phyloP scores from a whole-genome alignment of 345 rosid species.

The Hibiscus syriacus region DNA sequence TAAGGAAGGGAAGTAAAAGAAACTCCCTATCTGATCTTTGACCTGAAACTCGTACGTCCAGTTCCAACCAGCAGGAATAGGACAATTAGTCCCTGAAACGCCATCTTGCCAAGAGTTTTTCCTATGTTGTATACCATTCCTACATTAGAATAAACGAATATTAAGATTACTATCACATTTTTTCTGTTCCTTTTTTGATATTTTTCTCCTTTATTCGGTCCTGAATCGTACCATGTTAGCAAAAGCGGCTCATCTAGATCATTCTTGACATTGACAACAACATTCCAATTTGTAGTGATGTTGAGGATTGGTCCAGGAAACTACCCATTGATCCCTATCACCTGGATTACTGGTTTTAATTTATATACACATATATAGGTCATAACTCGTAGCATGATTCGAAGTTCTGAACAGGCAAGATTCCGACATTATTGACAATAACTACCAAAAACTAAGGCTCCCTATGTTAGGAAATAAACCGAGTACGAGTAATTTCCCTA shows the following conservation, averaged over 20 bases:
- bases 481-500: too few species aligned
- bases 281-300: conserved; percentile 68
- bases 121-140: too few species aligned
- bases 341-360: conserved; percentile 23
- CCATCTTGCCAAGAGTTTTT: too few species aligned
- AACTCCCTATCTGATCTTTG: too few species aligned
- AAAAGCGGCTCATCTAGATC: conserved; percentile 66
- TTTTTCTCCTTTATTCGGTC: background rate
- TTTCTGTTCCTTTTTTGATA: background rate
- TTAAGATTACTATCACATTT: background rate
- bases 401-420: background rate
- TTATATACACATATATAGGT: background rate
- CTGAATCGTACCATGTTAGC: conserved; percentile 71
- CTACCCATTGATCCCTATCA: too few species aligned
- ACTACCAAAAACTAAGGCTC: too few species aligned
- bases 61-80: too few species aligned
- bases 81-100: too few species aligned
- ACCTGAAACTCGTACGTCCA: too few species aligned
- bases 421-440: background rate
- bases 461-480: too few species aligned
- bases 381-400: background rate
- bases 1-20: too few species aligned
- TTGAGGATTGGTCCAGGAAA: conserved; percentile 73
- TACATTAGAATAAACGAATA: conserved; percentile 12
- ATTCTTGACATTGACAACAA: conserved; percentile 59